phyloP scores from a whole-genome alignment of 305 asterid genomes.

The Solanum chacoense region DNA sequence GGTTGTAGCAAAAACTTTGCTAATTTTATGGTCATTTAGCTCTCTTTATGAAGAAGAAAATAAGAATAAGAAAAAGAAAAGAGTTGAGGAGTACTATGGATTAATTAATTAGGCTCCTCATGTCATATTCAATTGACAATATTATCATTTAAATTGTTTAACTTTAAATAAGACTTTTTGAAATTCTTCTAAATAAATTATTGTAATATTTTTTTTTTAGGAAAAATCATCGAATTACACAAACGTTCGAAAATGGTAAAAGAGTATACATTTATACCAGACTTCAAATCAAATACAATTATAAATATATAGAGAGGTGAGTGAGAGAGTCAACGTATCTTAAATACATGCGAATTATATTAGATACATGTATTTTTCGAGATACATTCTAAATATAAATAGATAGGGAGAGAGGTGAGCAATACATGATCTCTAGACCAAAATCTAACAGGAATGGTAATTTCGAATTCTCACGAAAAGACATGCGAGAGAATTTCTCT shows the following conservation, averaged over 20 bases:
- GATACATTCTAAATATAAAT: too few relatives aligned
- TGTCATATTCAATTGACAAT: background rate
- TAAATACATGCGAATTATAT: accelerated
- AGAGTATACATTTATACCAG: too few relatives aligned
- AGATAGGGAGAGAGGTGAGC: background rate
- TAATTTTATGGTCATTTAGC: background rate
- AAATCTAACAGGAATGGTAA: too few relatives aligned
- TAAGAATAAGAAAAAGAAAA: background rate
- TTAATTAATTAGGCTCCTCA: background rate
- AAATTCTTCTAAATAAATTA: too few relatives aligned
- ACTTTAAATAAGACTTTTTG: background rate
- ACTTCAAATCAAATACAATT: too few relatives aligned
- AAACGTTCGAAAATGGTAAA: too few relatives aligned
- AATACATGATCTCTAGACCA: background rate
- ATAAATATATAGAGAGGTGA: too few relatives aligned
- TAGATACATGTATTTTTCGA: too few relatives aligned
- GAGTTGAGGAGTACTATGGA: background rate
- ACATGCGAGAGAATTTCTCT: background rate
- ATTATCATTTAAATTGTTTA: too few relatives aligned
- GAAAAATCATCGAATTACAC: background rate
- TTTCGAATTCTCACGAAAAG: background rate
- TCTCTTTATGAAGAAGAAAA: background rate
- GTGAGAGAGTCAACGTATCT: background rate
- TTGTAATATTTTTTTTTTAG: too few relatives aligned
- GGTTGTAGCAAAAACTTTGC: background rate